Conservation (phyloP, 768 basidiomycete species). For the Tephrocybe sp. region DNA sequence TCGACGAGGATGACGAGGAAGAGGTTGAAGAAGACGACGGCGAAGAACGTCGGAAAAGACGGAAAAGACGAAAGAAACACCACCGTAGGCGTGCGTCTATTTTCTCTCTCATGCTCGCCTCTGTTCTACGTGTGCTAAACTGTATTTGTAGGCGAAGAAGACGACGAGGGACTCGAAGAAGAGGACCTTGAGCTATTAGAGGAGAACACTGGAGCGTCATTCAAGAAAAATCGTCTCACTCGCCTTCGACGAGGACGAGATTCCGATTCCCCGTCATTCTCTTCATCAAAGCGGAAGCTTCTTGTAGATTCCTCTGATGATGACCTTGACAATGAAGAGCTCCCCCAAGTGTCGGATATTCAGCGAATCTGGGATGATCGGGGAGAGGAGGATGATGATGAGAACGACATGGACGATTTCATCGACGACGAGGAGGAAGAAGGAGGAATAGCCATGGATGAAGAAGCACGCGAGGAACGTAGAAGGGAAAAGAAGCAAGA, state of each 20-base stretch:
- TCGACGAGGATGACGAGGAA: constrained; percentile 85
- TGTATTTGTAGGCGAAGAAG: constrained; percentile 28
- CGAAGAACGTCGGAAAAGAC: constrained; percentile 54
- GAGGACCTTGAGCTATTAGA: constrained; percentile 88
- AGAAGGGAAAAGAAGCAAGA: constrained; percentile 65
- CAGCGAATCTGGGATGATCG: constrained; percentile 83
- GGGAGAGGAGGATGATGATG: constrained; percentile 70
- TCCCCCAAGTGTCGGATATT: constrained; percentile 60
- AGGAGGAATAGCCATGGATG: constrained; percentile 65
- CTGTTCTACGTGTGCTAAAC: constrained; percentile 10
- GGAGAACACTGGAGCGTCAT: constrained; percentile 85
- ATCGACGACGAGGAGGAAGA: constrained; percentile 82
- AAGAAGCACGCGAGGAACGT: constrained; percentile 73
- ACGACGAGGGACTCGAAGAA: constrained; percentile 79
- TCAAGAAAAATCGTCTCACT: constrained; percentile 69
- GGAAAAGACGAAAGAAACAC: constrained; percentile 66
- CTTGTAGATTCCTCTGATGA: constrained; percentile 77
- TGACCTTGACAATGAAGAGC: constrained; percentile 58
- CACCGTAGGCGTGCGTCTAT: constrained; percentile 49
- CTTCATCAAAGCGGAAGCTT: constrained; percentile 55
- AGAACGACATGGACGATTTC: constrained; percentile 76
- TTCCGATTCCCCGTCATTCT: constrained; percentile 63
- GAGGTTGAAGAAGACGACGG: constrained; percentile 73
- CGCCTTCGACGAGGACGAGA: constrained; percentile 67
- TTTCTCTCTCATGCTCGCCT: not conserved